Evolutionary conservation across 2,329 filamentous ascomycete genomes (phyloP), one percentile per base, ranked within the genome.

Genomic region (Sporothrix protearum): DNA sequence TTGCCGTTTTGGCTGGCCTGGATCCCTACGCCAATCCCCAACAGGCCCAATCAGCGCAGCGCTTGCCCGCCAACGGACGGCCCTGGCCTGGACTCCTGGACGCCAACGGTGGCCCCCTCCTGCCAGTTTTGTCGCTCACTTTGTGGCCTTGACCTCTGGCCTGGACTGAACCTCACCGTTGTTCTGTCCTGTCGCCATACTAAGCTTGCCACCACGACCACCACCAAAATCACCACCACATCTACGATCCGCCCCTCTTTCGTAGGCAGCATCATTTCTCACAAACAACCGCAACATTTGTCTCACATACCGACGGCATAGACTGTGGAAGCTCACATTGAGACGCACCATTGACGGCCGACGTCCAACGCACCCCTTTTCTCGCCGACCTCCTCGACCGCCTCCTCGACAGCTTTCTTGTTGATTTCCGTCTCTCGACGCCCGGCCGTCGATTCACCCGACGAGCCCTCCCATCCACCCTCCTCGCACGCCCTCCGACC

Each of bases 371-470:
- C 66, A 28, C 16, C 25, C 36, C 55, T 28, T 28, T 22, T 45
- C 14, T 49, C 39, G 39, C 25, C 42, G 8, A 12, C 55, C 22
- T 49, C 70, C 49, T 55, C 70, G 39, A 25, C 55, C 33, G 36
- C 42, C 49, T 53, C 22, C 49, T 53, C 49, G 49, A 53, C 49
- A 22, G 7, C 51, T 42, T 33, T 30, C 69, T 67, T 45, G 63
- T 71, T 39, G 47, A 22, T 39, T 36, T 51, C 16, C 22, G 14
- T 9, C 14, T 25, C 14, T 30, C 53, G 14, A 39, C 59, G 45
- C 8, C 69, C 69, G 45, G 57, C 59, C 69, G 69, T 55, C 69
- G 69, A 70, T 12, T 47, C 28, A 9, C 22, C 36, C 67, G 53
- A 61, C 53, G 68, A 51, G 51, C 68, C 53, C 53, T 64, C 55